Percentiles rank a stretch among this genome's conserved stretches.
phyloP scores from a whole-genome alignment of 345 rosid genomes.

The Aurinia saxatilis region DNA sequence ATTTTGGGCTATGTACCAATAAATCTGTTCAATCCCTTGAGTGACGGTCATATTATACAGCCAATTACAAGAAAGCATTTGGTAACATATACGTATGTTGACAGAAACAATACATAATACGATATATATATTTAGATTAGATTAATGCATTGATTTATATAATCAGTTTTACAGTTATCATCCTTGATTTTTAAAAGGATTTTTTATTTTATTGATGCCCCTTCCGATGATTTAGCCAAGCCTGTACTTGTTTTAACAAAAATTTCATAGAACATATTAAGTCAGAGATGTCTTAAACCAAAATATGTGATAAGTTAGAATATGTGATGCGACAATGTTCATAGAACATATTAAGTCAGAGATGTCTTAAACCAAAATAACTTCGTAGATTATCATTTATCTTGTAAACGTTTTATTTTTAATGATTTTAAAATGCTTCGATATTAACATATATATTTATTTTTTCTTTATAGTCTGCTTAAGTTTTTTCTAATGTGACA shows the following conservation, averaged over 20 bases:
- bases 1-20: no score
- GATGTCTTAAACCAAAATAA: no score
- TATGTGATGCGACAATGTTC: not conserved
- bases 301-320: not conserved
- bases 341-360: not conserved
- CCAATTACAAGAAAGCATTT: not conserved
- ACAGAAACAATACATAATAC: not conserved
- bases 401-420: no score
- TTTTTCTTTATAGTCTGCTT: not conserved
- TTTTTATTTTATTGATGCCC: not conserved
- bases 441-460: no score
- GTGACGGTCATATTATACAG: conserved; percentile 4
- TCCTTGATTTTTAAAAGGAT: not conserved
- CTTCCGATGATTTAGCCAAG: not conserved
- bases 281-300: no score
- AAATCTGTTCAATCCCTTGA: no score
- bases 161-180: not conserved
- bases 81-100: no score
- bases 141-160: not conserved
- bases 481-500: not conserved
- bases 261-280: not conserved
- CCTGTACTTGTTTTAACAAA: not conserved
- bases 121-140: not conserved
- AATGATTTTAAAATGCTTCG: no score
- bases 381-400: no score